Evolutionary conservation across 2,329 filamentous ascomycete species (phyloP).

Genomic region (Aulographum hederae): DNA sequence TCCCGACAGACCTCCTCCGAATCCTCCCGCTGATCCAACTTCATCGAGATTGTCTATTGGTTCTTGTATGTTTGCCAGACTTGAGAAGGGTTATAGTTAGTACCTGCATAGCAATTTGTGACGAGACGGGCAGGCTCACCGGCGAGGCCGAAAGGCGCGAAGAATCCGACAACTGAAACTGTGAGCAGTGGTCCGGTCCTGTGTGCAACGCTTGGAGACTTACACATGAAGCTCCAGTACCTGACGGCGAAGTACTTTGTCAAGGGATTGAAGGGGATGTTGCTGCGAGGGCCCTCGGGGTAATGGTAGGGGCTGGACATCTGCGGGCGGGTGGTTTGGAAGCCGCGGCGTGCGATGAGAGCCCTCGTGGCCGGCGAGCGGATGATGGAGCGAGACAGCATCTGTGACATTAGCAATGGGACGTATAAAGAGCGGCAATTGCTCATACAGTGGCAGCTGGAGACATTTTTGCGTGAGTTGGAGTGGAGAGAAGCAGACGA

Average conservation of each 20-base stretch:
- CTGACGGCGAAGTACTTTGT: conserved; percentile 66
- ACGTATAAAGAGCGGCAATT: not conserved
- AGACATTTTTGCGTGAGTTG: too few relatives aligned
- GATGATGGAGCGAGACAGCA: conserved; percentile 53
- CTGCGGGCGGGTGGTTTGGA: conserved; percentile 59
- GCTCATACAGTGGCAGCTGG: not conserved
- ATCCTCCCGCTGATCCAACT: too few relatives aligned
- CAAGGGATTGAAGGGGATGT: conserved; percentile 93
- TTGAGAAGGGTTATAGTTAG: conserved; percentile 17
- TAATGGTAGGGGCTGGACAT: conserved; percentile 83
- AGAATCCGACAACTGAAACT: conserved; percentile 35
- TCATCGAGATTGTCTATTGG: too few relatives aligned
- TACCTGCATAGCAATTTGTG: conserved; percentile 9
- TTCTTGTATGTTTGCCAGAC: conserved; percentile 54
- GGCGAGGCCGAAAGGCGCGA: conserved; percentile 42
- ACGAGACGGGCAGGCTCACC: conserved; percentile 26
- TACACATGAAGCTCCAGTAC: conserved; percentile 71
- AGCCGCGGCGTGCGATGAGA: conserved; percentile 71
- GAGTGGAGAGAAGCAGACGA: too few relatives aligned
- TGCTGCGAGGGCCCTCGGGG: conserved; percentile 84
- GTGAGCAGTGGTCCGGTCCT: conserved; percentile 2
- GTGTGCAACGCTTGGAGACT: conserved; percentile 11
- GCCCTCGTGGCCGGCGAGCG: conserved; percentile 42
- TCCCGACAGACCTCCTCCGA: too few relatives aligned
- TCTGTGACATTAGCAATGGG: conserved; percentile 38